Base-by-base conservation (phyloP, 441 rosid genomes). In the Omphalea diandra region DNA sequence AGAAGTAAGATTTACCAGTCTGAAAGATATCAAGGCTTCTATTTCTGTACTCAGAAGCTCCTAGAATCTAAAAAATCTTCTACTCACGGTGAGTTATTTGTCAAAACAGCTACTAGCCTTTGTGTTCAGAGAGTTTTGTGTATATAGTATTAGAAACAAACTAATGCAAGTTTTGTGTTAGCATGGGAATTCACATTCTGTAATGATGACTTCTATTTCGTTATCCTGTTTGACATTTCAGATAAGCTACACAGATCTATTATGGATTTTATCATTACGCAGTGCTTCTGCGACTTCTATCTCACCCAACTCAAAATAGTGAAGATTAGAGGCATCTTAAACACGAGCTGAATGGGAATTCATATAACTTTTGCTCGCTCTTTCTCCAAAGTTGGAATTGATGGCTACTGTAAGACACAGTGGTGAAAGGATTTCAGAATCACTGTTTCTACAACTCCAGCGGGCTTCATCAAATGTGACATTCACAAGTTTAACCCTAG, bases 41-140 rank as follows among this genome's bases (percentile, higher is more conserved):
- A 43, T 72, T 24, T 47, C 77, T 33, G 62, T 79, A 40, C 72
- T 79, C n/a, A 70, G 69, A 69, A 75, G 82, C 75, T 69, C 70
- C 49, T 79, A 77, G 35, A 79, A 73, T 66, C 66, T 79, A 57
- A 40, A 69, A 56, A 70, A 79, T 53, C 77, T 75, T 24, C 20
- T 41, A 12, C 41, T 78, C 50, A 67, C 78, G 20, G 81, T 78
- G 49, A 58, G 81, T 32, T 40, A 33, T 33, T 61, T 53, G 32
- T 22, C 53, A n/a, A 4, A 14, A 27, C 50, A n/a, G 44, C 20
- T 4, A 8, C 33, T n/a, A 20, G 18, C 5, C 33, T 65, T 54
- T 53, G 4, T 47, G 5, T 24, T 4, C 26, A 5, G n/a, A 17
- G 17, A 63, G 11, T 43, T 63, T 26, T 63, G 15, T n/a, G 52